Base-by-base conservation (phyloP, 2,329 filamentous ascomycete genomes). In the Nothophoma quercina region DNA sequence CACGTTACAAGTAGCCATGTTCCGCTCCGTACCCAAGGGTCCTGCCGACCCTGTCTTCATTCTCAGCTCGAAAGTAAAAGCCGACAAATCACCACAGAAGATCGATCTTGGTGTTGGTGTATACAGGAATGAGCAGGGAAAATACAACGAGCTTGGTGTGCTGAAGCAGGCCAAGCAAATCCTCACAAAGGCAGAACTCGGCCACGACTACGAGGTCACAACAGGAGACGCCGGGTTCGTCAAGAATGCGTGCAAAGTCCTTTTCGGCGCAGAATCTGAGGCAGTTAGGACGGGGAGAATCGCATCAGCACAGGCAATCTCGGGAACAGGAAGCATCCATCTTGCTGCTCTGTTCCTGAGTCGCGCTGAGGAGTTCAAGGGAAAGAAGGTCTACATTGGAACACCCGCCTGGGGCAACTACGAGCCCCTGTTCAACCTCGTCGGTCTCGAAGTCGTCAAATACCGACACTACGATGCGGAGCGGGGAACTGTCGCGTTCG, bases 41-140 rank as follows among this genome's bases (percentile, higher is more conserved):
- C 63, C 66, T 10, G 51, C 55, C 10, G 73, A 76, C 41, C 63
- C 65, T 9, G 74, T 75, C 59, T 74, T 62, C 44, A 51, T 56
- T 10, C 61, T 76, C n/a, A 74, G 73, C 45, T 60, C 59, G 7
- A 55, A 56, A n/a, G 65, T 67, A 5, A 68, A 72, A 25, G 59
- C 51, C 18, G 74, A 76, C 29, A 47, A 38, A 1, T 59, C 53
- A 12, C 60, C 65, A 0, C 45, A 63, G 12, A 76, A 76, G 45
- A 67, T 75, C 7, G 73, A 76, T 40, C 56, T 77, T 5, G 73
- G 72, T 9, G 72, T 74, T 10, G 74, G 73, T 1, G 69, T 76
- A 16, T 76, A 75, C 48, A 60, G 73, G 6, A 72, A 71, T 29
- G 71, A 75, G 38, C 18, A 64, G 7, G 71, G 70, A 1, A 33